phyloP scores from a whole-genome alignment of 23 red algal species.

The Gracilaria vermiculophylla region DNA sequence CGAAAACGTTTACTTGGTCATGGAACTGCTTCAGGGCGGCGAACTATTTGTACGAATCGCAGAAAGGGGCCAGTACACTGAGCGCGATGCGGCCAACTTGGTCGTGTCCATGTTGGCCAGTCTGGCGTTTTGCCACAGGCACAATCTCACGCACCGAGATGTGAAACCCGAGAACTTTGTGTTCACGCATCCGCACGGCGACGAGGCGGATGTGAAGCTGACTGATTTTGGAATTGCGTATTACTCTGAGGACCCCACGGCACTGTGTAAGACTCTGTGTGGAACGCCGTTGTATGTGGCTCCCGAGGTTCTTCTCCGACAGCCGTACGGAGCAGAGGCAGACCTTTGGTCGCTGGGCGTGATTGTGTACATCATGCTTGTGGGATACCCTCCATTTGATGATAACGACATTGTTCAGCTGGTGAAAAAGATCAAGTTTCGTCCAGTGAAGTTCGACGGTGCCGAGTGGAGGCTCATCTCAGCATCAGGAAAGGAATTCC shows the following conservation, averaged over 20 bases:
- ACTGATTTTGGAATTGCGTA: conserved; percentile 92
- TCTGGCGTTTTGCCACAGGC: conserved; percentile 76
- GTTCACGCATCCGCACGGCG: conserved; percentile 41
- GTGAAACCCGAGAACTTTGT: conserved; percentile 96
- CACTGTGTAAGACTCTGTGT: conserved; percentile 65
- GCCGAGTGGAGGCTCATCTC: conserved; percentile 61
- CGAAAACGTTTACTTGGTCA: conserved; percentile 80
- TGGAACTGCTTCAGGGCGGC: conserved; percentile 83
- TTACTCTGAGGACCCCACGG: conserved; percentile 71
- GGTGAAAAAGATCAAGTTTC: conserved; percentile 81
- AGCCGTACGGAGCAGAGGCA: conserved; percentile 90
- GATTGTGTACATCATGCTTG: conserved; percentile 95
- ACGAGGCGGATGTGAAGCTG: conserved; percentile 77
- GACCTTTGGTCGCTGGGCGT: conserved; percentile 97
- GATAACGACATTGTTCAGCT: conserved; percentile 74
- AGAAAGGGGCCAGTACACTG: conserved; percentile 78
- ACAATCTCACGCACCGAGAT: conserved; percentile 82
- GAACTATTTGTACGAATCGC: conserved; percentile 84
- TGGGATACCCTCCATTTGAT: conserved; percentile 94
- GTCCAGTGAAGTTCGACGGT: conserved; percentile 74
- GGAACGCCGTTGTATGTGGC: conserved; percentile 98
- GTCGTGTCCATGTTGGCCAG: conserved; percentile 74
- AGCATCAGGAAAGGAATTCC: conserved; percentile 61
- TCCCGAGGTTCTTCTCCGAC: conserved; percentile 91
- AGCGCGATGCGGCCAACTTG: conserved; percentile 73